phyloP scores from a whole-genome alignment of 768 basidiomycete genomes.

The Mrakia gelida region DNA sequence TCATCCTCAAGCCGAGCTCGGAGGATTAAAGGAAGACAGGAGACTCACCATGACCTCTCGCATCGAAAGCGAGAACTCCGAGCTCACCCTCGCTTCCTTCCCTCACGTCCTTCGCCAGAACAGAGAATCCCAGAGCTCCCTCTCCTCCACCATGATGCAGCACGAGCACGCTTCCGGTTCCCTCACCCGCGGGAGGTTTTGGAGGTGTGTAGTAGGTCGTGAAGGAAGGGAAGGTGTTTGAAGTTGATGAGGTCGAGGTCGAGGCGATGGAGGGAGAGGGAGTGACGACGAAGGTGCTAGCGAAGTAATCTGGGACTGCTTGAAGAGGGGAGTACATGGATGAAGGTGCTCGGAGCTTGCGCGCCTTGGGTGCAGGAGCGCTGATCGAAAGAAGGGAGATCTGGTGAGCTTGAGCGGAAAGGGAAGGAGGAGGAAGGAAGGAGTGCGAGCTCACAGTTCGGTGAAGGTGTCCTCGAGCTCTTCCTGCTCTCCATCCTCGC shows the following conservation, averaged over 20 bases:
- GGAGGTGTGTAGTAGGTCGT: slow-evolving; percentile 82
- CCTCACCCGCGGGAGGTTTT: slow-evolving; percentile 36
- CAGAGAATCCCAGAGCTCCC: slow-evolving; percentile 82
- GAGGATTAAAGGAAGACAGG: background rate
- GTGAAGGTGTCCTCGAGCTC: slow-evolving; percentile 1
- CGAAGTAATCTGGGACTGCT: slow-evolving; percentile 28
- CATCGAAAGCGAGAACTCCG: slow-evolving; percentile 77
- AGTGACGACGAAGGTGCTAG: background rate
- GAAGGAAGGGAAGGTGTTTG: slow-evolving; percentile 57
- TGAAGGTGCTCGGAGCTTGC: background rate
- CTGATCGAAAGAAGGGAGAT: background rate
- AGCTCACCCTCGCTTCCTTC: slow-evolving; percentile 62
- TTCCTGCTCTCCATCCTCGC: background rate
- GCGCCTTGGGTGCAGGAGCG: background rate
- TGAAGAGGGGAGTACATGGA: slow-evolving; percentile 1
- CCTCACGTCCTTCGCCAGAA: slow-evolving; percentile 73
- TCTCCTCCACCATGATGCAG: slow-evolving; percentile 98
- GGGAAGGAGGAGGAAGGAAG: background rate
- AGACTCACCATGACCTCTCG: slow-evolving; percentile 74
- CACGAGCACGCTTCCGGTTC: slow-evolving; percentile 62
- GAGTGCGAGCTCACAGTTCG: background rate
- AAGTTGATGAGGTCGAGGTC: too few relatives aligned
- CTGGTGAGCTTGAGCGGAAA: background rate
- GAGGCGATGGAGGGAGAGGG: background rate
- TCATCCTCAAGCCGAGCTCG: background rate